Evolutionary conservation across 139 green algal species (phyloP).

Genomic region (Edaphochlamys debaryana): DNA sequence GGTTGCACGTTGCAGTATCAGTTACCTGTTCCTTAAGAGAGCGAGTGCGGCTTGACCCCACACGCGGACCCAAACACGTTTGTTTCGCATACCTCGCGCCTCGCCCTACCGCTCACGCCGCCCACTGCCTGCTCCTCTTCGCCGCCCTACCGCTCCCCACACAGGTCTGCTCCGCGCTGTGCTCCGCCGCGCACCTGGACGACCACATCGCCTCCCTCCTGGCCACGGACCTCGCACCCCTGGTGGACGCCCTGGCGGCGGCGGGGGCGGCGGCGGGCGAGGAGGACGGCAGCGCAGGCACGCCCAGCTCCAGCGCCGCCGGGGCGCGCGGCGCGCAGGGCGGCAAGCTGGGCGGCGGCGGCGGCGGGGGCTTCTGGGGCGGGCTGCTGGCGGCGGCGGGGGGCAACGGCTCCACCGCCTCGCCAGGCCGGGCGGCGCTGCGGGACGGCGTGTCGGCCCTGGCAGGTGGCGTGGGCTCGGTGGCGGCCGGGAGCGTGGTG

Average conservation of each 20-base stretch:
- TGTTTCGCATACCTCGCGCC: no score
- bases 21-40: no score
- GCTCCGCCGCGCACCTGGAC: conserved; percentile 7
- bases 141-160: no score
- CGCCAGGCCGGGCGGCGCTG: conserved; percentile 17
- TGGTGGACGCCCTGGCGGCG: conserved; percentile 4
- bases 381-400: conserved; percentile 8
- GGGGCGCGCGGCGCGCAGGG: no score
- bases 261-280: neutral
- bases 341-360: conserved; percentile 31
- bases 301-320: neutral
- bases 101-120: no score
- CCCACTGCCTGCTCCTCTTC: no score
- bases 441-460: conserved; percentile 15
- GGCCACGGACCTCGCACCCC: conserved; percentile 17
- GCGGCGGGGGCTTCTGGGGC: conserved; percentile 21
- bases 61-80: no score
- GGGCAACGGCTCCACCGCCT: neutral
- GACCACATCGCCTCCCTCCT: conserved; percentile 26
- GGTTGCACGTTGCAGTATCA: no score
- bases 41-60: no score
- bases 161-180: conserved; percentile 35
- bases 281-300: neutral
- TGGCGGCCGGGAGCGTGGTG: neutral
- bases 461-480: neutral